Conservation (phyloP, 441 rosid genomes). For the Adansonia gregorii region DNA sequence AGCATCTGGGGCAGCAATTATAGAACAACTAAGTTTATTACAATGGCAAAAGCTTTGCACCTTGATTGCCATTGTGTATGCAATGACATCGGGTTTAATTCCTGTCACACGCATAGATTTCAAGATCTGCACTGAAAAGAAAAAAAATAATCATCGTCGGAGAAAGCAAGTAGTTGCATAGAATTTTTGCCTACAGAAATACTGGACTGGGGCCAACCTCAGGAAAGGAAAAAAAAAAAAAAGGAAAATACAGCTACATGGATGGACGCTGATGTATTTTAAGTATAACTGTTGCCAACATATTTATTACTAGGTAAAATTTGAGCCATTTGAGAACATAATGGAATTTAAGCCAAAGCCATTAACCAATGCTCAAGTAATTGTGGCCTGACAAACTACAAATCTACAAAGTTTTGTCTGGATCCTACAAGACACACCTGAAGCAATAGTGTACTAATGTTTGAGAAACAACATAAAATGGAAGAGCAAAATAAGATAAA, state of each 20-base stretch:
- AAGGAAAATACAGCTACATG: not conserved
- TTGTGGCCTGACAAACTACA: not conserved
- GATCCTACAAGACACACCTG: not conserved
- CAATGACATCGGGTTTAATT: constrained; percentile 82
- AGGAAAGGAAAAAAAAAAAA: not conserved
- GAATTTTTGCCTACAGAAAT: not conserved
- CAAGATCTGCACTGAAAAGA: constrained; percentile 72
- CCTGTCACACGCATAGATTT: constrained; percentile 69
- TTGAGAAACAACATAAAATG: constrained; percentile 19
- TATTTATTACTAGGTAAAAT: not conserved
- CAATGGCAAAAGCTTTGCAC: constrained; percentile 40
- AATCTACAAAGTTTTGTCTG: not conserved
- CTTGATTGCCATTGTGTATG: constrained; percentile 93
- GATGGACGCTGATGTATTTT: too few species aligned
- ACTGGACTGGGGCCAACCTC: not conserved
- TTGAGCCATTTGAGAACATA: not conserved
- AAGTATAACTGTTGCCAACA: not conserved
- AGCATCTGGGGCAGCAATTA: constrained; percentile 2
- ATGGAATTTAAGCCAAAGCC: not conserved
- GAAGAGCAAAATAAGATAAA: constrained; percentile 17
- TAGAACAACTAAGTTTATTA: constrained; percentile 31
- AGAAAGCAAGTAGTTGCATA: constrained; percentile 24
- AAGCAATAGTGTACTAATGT: constrained; percentile 21
- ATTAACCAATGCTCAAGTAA: not conserved
- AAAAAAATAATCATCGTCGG: constrained; percentile 38